Base-by-base conservation (phyloP, 176 grass and related monocot genomes). In the Ampelocalamus luodianensis region DNA sequence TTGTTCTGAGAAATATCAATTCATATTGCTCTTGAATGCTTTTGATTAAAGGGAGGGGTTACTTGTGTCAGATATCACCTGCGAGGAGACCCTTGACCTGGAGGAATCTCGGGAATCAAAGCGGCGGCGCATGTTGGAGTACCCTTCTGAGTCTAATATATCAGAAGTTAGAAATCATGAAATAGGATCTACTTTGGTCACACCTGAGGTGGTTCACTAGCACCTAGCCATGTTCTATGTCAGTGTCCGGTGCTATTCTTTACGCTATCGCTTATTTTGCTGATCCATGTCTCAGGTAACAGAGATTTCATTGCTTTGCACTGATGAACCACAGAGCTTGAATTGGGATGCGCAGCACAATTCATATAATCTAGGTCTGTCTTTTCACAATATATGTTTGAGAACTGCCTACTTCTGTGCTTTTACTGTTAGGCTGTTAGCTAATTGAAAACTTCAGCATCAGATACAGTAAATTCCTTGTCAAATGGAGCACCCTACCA, bases 101-200 rank as follows among this genome's bases (percentile, higher is more conserved):
- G 84, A 90, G 66, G 79, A 87, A 20, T 90, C 84, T 74, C 88
- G 73, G 59, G 84, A 87, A 66, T n/a, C 88, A 32, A 87, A 86
- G 66, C 66, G 88, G 17, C 68, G 88, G 0, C 88, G 88, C 17
- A 18, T 42, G 3, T 68, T 90, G 74, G 88, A 90, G 74, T 90
- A 90, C 84, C 84, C 84, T 87, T 79, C 39, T 27, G 79, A 90
- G 74, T 72, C 48, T 34, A 90, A 64, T 43, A 68, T 55, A 16
- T 58, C 74, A 68, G 68, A 79, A 74, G 50, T 53, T 87, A 75
- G 17, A 11, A 72, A 46, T 60, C 74, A 51, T 39, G 68, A 74
- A 18, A 68, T 78, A 11, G 17, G 8, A 63, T 74, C 89, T 68
- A 48, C 53, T 34, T 83, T 83, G 55, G 60, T 42, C 50, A 48